Percentiles rank a stretch among this genome's conserved stretches.
Evolutionary conservation across 768 basidiomycete species (phyloP).

Genomic region (Suillus bovinus): DNA sequence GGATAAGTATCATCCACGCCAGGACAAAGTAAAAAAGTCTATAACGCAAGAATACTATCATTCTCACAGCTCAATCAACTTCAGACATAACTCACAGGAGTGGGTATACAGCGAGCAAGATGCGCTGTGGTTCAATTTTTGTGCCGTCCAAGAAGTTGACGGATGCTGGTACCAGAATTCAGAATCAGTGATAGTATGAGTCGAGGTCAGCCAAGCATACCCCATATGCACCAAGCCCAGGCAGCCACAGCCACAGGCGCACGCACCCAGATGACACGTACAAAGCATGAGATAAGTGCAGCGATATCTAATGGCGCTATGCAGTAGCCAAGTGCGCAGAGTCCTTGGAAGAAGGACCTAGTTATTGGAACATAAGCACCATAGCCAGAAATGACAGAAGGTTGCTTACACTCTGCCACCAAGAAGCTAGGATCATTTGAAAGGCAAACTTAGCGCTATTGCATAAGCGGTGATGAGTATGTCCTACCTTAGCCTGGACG

Average conservation of each 20-base stretch:
- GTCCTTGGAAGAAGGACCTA: slow-evolving; percentile 93
- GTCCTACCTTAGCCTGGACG: slow-evolving; percentile 85
- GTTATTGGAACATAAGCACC: background rate
- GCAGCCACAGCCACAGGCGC: slow-evolving; percentile 83
- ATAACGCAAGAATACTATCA: slow-evolving; percentile 8
- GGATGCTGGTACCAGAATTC: slow-evolving; percentile 54
- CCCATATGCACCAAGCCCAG: slow-evolving; percentile 98
- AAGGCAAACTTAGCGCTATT: slow-evolving; percentile 4
- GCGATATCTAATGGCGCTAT: slow-evolving; percentile 92
- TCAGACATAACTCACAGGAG: slow-evolving; percentile 60
- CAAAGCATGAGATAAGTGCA: slow-evolving; percentile 82
- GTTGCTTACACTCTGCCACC: slow-evolving; percentile 76
- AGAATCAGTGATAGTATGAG: slow-evolving; percentile 7
- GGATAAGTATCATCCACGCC: slow-evolving; percentile 97
- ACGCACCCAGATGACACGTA: slow-evolving; percentile 83
- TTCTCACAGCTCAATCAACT: background rate
- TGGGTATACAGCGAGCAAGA: slow-evolving; percentile 95
- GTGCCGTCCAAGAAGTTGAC: slow-evolving; percentile 96
- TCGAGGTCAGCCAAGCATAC: slow-evolving; percentile 44
- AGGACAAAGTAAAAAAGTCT: slow-evolving; percentile 93
- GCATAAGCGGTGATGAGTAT: background rate
- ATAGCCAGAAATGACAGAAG: slow-evolving; percentile 4
- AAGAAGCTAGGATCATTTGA: slow-evolving; percentile 50
- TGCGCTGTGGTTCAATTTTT: slow-evolving; percentile 87
- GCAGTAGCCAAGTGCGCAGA: slow-evolving; percentile 95